Conservation (phyloP, 192 early-diverging fungal genomes). For the Backusella mclennaniae region DNA sequence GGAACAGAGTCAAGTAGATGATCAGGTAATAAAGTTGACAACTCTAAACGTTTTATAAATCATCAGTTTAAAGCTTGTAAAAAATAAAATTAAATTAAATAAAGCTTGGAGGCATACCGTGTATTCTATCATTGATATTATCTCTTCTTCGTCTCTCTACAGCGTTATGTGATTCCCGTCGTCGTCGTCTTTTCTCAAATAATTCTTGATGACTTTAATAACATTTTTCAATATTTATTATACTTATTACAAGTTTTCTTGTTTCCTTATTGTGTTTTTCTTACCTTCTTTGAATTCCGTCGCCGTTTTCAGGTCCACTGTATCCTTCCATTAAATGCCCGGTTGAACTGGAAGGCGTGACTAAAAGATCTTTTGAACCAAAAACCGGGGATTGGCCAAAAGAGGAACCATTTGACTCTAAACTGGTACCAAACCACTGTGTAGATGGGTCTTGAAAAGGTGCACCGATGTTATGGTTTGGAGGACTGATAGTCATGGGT, state of each 20-base stretch:
- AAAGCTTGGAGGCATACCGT: neutral
- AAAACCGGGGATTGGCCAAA: constrained; percentile 31
- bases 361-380: constrained; percentile 19
- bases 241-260: neutral
- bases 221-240: neutral
- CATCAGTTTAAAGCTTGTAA: neutral
- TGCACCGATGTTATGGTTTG: constrained; percentile 1
- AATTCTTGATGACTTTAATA: constrained; percentile 20
- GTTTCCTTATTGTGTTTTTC: neutral
- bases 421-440: constrained; percentile 29
- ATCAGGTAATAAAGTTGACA: constrained; percentile 24
- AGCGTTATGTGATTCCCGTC: constrained; percentile 25
- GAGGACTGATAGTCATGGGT: constrained; percentile 20
- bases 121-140: constrained; percentile 22
- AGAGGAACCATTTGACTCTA: constrained; percentile 29
- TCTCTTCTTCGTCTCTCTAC: constrained; percentile 23
- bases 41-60: constrained; percentile 1
- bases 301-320: constrained; percentile 29
- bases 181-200: constrained; percentile 22
- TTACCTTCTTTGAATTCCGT: constrained; percentile 34
- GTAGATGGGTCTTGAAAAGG: constrained; percentile 2
- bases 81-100: neutral
- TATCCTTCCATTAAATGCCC: constrained; percentile 24
- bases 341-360: constrained; percentile 27
- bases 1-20: constrained; percentile 25